Base-by-base conservation (phyloP, 768 basidiomycete species). In the Candolleomyces aberdarensis region DNA sequence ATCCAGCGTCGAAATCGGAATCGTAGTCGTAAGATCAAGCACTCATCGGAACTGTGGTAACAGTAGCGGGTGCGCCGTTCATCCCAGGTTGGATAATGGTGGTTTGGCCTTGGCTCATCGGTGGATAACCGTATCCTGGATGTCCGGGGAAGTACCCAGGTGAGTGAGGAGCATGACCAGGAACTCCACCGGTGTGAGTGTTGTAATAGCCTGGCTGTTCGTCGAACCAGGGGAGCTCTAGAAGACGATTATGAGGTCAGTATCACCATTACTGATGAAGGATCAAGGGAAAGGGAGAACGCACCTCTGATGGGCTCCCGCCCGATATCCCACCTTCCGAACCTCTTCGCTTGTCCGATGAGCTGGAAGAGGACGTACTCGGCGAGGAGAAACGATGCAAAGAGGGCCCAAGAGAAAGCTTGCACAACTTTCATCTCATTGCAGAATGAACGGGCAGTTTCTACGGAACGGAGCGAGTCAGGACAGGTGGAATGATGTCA, bases 381-480 rank as follows among this genome's bases (percentile, higher is more conserved):
- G 60, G 84, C 86, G 44, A 80, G 59, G 9, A 72, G 68, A 57
- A 74, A 75, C 19, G 77, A 51, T 22, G 78, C 77, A 67, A 92
- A 92, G 56, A 84, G 73, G 68, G 83, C 78, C 91, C 91, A 92
- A 0, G 91, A 91, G 69, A 92, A 83, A 2, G 88, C 89, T 64
- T 91, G 83, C 39, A 91, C 79, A 50, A 86, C 85, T 72, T 88
- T 90, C 87, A 92, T 89, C 68, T 91, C 83, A 70, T 89, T 88
- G 70, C 91, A 93, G 64, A 81, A 92, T 29, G 75, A 70, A 64
- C 76, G 75, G 8, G 74, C 72, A 55, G 82, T 81, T 59, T 83
- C 91, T 92, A 56, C n/a, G 48, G 56, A 10, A 49, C 31, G 55
- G 32, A 51, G 64, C 62, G 62, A 63, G 39, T 61, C 22, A 61